phyloP scores from a whole-genome alignment of 2,329 filamentous ascomycete genomes.

The Phialophora verrucosa region DNA sequence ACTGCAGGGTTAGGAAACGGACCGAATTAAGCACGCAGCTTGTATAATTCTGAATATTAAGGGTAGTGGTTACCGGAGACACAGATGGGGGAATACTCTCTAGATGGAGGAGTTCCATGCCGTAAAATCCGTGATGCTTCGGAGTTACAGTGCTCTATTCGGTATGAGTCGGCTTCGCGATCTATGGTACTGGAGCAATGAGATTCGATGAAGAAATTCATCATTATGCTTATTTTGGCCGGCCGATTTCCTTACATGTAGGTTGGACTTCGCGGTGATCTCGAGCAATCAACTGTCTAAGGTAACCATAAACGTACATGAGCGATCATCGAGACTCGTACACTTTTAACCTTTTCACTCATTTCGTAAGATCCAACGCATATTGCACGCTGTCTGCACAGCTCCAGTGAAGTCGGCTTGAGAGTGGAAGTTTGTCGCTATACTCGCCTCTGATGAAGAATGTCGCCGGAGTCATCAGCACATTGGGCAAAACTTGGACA shows the following conservation, averaged over 20 bases:
- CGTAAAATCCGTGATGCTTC: neutral
- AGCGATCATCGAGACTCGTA: neutral
- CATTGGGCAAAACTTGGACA: too few relatives aligned
- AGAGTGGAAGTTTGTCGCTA: neutral
- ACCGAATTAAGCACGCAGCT: too few relatives aligned
- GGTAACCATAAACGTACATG: neutral
- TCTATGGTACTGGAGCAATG: neutral
- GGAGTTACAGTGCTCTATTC: neutral
- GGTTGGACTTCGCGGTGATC: neutral
- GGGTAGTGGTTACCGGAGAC: too few relatives aligned
- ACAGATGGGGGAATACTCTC: neutral
- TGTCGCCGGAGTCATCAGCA: too few relatives aligned
- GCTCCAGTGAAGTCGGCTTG: neutral
- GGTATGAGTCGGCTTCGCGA: neutral
- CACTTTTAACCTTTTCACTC: neutral
- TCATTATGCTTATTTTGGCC: neutral
- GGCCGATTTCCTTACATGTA: neutral
- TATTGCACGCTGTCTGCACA: neutral
- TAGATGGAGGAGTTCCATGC: neutral
- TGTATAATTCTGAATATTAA: too few relatives aligned
- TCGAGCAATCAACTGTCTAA: neutral
- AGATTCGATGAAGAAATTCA: neutral
- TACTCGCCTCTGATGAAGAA: neutral
- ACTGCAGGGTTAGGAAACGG: too few relatives aligned
- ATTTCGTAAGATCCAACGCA: neutral